A percentile compares a stretch with the other conserved stretches of the same genome.
phyloP scores from a whole-genome alignment of 495 filamentous ascomycete species.

The Schizothecium vesticola region DNA sequence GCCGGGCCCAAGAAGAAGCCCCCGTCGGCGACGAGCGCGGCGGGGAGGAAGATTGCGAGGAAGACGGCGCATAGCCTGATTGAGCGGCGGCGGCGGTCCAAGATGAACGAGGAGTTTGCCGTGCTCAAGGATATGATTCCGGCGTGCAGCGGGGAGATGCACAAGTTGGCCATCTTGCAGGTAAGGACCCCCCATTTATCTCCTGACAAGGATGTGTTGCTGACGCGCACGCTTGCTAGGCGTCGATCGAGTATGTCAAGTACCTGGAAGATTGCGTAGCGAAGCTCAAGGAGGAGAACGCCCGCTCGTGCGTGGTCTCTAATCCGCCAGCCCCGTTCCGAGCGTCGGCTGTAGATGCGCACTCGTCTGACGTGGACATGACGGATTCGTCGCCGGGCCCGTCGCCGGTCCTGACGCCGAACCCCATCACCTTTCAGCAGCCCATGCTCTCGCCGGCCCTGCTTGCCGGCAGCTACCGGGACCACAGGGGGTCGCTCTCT shows the following conservation, averaged over 20 bases:
- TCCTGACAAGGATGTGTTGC: not conserved
- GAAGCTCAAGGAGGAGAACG: slow-evolving; percentile 62
- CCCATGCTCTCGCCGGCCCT: slow-evolving; percentile 48
- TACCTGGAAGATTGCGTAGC: slow-evolving; percentile 87
- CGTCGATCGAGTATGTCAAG: slow-evolving; percentile 93
- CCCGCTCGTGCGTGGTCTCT: slow-evolving; percentile 12
- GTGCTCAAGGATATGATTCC: slow-evolving; percentile 95
- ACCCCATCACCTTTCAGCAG: slow-evolving; percentile 27
- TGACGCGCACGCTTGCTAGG: slow-evolving; percentile 42
- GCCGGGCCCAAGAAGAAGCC: slow-evolving; percentile 62
- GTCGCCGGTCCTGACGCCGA: slow-evolving; percentile 32
- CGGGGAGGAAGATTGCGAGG: slow-evolving; percentile 84
- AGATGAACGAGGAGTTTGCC: slow-evolving; percentile 99
- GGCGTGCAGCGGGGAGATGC: slow-evolving; percentile 90
- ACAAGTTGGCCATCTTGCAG: slow-evolving; percentile 94
- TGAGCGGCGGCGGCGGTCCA: slow-evolving; percentile 81
- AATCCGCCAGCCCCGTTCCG: slow-evolving; percentile 15
- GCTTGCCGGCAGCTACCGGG: slow-evolving; percentile 30
- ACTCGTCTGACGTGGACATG: slow-evolving; percentile 45
- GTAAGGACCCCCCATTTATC: slow-evolving; percentile 43
- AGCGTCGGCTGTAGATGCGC: slow-evolving; percentile 3
- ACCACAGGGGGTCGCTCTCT: slow-evolving; percentile 43
- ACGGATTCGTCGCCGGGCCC: slow-evolving; percentile 32
- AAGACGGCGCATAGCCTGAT: slow-evolving; percentile 97
- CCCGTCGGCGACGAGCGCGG: slow-evolving; percentile 64